Base-by-base conservation (phyloP, 106 monocot genomes). In the Dioscorea dumetorum region DNA sequence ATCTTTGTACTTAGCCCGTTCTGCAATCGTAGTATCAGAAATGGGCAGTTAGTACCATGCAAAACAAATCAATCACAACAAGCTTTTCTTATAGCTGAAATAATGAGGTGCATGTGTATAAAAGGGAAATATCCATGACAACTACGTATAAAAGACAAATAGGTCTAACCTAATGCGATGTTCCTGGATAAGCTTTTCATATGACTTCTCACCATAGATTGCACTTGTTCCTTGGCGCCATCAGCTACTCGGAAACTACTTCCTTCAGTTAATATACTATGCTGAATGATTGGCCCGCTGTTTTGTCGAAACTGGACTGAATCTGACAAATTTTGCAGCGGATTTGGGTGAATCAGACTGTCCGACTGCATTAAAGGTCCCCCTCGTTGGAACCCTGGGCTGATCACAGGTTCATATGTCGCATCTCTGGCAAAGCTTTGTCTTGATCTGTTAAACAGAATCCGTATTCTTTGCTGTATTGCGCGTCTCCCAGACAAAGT, bases 401-500 rank as follows among this genome's bases (percentile, higher is more conserved):
- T 28, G 28, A 28, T 28, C 28, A 28, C 28, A 28, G 28, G 28
- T 28, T 28, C 28, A 28, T 28, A 28, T 28, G 28, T 3, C 3
- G 28, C 28, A 61, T 58, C 22, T 69, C 50, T 50, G 4, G 31
- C 2, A 49, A 62, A 24, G 31, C 60, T 54, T 62, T 74, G 77
- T 72, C 81, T 88, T 17, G 64, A 57, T 58, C 88, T 70, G 53
- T 64, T 75, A 49, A 92, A 50, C 34, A 92, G 63, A 71, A 80
- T 70, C 2, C 82, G 76, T 61, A 92, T 88, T 8, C 76, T 75
- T 20, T 72, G 79, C 10, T 76, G 82, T 53, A 92, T 85, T 57
- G 82, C 82, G 8, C 88, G 80, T 50, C 93, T 81, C 33, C 83
- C 83, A 57, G 82, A 81, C 15, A 88, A 63, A 24, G 88, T 93